These are phyloP conservation scores for Beauveria sp. DNA, from an alignment of 2,329 filamentous ascomycete genomes.

Conservation along the genomic window DNA sequence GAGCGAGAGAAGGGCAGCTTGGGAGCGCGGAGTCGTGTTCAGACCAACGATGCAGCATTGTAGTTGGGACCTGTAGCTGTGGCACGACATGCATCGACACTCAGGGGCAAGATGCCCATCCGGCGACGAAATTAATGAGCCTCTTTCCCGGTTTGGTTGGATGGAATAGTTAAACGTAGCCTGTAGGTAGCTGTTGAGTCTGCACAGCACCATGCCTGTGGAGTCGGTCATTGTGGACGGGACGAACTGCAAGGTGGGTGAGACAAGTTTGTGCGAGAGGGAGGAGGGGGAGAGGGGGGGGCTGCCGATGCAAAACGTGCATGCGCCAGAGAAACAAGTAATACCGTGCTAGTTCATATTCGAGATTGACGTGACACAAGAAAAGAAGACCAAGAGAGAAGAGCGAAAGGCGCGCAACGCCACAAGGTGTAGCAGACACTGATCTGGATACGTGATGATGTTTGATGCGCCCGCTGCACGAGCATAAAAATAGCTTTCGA, in stretches of 20 bases:
- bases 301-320: background rate
- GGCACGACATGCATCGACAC: no score
- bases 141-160: background rate
- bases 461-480: background rate
- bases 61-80: background rate
- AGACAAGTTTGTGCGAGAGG: background rate
- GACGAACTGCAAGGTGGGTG: background rate
- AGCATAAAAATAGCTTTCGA: background rate
- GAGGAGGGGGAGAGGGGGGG: background rate
- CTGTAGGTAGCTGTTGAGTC: background rate
- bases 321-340: background rate
- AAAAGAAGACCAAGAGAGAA: background rate
- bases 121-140: no score
- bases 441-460: background rate
- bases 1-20: background rate
- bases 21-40: background rate
- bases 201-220: background rate
- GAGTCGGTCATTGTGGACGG: background rate
- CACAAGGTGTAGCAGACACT: background rate
- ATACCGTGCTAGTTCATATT: background rate
- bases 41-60: background rate
- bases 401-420: background rate
- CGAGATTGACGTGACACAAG: background rate
- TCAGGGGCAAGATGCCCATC: background rate
- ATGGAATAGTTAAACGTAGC: background rate